Evolutionary conservation across 2,329 filamentous ascomycete species (phyloP).

Genomic region (Colletotrichum destructivum): DNA sequence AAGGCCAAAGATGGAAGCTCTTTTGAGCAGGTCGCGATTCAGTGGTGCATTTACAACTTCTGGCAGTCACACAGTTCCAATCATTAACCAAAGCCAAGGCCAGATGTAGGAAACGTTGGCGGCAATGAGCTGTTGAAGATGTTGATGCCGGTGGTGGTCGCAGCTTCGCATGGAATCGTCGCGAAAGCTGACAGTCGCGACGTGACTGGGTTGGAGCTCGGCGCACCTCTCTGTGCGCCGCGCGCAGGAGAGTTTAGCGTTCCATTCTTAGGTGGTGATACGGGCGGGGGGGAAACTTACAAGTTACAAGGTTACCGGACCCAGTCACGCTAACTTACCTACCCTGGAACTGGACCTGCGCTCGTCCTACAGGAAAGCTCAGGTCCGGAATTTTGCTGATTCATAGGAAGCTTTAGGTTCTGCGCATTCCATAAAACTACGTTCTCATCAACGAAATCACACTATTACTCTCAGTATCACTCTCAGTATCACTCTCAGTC

Average conservation of each 20-base stretch:
- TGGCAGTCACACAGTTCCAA: background rate
- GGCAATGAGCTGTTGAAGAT: background rate
- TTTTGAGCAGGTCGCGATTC: background rate
- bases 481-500: too few relatives aligned
- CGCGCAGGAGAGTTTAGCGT: conserved; percentile 14
- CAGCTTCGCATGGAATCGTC: conserved; percentile 13
- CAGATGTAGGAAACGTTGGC: background rate
- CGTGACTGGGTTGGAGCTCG: conserved; percentile 26
- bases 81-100: background rate
- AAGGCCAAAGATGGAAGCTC: background rate
- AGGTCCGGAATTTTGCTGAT: background rate
- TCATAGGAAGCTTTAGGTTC: too few relatives aligned
- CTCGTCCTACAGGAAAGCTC: background rate
- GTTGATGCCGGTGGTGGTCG: background rate
- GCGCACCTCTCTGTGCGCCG: background rate
- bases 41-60: background rate
- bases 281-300: conserved; percentile 2
- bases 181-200: conserved; percentile 41
- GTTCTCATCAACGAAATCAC: too few relatives aligned
- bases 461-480: too few relatives aligned
- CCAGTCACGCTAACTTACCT: conserved; percentile 11
- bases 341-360: background rate
- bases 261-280: conserved; percentile 2
- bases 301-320: conserved; percentile 10
- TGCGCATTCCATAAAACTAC: too few relatives aligned